A percentile compares a stretch with the other conserved stretches of the same genome.
Evolutionary conservation across 1,284 basidiomycete genomes (phyloP).

Genomic region (Wallemia mellicola): DNA sequence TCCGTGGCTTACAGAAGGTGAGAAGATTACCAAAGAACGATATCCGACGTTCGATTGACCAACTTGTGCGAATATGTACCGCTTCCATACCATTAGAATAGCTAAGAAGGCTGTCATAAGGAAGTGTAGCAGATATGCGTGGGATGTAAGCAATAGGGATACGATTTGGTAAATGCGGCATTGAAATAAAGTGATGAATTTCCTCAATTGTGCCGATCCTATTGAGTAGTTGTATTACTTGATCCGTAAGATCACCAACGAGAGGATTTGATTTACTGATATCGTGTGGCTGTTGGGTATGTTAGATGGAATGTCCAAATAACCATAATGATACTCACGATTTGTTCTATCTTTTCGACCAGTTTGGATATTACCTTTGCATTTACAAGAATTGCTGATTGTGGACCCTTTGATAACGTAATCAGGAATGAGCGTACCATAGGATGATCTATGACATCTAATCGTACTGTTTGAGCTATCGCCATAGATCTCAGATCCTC

Average conservation of each 20-base stretch:
- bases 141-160: conserved; percentile 20
- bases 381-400: conserved; percentile 3
- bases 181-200: conserved; percentile 24
- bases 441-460: background rate
- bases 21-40: conserved; percentile 35
- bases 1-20: conserved; percentile 28
- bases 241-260: conserved; percentile 16
- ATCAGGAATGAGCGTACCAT: background rate
- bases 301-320: background rate
- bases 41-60: conserved; percentile 16
- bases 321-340: conserved; percentile 9
- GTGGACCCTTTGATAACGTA: background rate
- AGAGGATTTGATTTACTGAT: background rate
- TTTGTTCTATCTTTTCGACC: conserved; percentile 13
- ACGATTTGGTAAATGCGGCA: conserved; percentile 23
- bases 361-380: conserved; percentile 15
- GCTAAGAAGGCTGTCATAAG: conserved; percentile 3
- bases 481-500: background rate
- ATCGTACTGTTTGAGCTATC: background rate
- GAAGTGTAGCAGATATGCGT: conserved; percentile 13
- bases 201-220: conserved; percentile 7
- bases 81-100: conserved; percentile 8
- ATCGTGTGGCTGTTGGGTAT: background rate
- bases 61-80: conserved; percentile 8
- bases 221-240: conserved; percentile 11